A percentile compares a stretch with the other conserved stretches of the same genome.
These are phyloP conservation scores for Trichophyton schoenleinii DNA, from an alignment of 2,329 filamentous ascomycete species.

Conservation along the genomic window DNA sequence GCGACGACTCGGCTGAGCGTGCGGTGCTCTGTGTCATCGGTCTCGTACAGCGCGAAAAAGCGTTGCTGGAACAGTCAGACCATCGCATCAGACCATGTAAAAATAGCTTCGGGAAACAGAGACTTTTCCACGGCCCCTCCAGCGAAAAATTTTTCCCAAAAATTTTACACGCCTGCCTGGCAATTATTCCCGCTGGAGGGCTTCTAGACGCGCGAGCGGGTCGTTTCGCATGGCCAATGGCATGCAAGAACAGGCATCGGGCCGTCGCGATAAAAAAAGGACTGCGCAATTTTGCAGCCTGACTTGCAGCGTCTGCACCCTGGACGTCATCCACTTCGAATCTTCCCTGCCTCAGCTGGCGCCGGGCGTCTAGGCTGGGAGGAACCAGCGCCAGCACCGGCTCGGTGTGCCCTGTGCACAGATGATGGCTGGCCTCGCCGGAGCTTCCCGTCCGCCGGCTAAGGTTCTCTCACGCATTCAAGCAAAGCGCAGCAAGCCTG, in stretches of 20 bases:
- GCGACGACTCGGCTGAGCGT: not conserved
- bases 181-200: not conserved
- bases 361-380: not conserved
- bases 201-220: conserved; percentile 1
- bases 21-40: not conserved
- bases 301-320: not conserved
- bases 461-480: not conserved
- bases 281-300: not conserved
- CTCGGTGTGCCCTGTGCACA: not conserved
- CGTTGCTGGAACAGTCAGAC: not conserved
- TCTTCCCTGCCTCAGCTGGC: conserved; percentile 2
- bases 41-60: not conserved
- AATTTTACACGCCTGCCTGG: not conserved
- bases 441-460: not conserved
- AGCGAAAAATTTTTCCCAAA: not conserved
- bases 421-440: not conserved
- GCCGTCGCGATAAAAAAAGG: not conserved
- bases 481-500: not conserved
- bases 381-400: not conserved
- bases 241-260: conserved; percentile 1
- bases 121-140: conserved; percentile 4
- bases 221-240: not conserved
- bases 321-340: not conserved
- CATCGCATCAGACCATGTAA: conserved; percentile 3
- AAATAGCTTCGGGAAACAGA: conserved; percentile 3